Evolutionary conservation across 345 rosid genomes (phyloP), one percentile per base, ranked within the genome.

Genomic region (Populus ilicifolia): DNA sequence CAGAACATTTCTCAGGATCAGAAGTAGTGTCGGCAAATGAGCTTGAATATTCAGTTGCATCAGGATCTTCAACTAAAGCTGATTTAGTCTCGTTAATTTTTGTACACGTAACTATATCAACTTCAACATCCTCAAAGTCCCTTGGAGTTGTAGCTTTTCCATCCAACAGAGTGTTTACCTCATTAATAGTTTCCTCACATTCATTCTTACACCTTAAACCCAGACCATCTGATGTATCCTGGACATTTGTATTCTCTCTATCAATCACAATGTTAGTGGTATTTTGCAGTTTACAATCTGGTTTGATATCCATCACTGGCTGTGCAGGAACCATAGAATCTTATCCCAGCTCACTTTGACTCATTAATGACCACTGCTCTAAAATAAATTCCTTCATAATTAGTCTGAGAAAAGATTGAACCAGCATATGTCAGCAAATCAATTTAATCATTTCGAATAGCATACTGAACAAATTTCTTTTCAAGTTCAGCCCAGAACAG

Each of bases 1-100:
- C 94, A 20, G 86, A 82, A 69, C 78, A 83, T 76, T 80, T 86
- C 75, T 81, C 88, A 7, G 80, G 73, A 75, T 87, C 89, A 33
- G 97, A 89, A n/a, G 74, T 68, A 72, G 89, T 89, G 83, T 92
- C 81, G 2, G 91, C 93, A 84, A 94, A 94, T 56, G 97, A 92
- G 84, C 97, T 94, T 73, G 97, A 92, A 82, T 82, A 88, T 76
- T 94, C 97, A 30, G 97, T 92, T 17, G 91, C 97, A 84, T 91
- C 87, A n/a, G 94, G 97, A 50, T 91, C 97, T 38, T 84, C 86
- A 75, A 76, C 83, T 59, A 78, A 69, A 64, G 84, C 68, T 43
- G 70, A 23, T 74, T 17, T 70, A 10, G 12, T 29, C 25, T 79
- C 80, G 65, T 52, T 83, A 70, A 70, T 36, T 61, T 73, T 75